Base-by-base conservation (phyloP, 805 yeast genomes). In the Ogataea sp. region DNA sequence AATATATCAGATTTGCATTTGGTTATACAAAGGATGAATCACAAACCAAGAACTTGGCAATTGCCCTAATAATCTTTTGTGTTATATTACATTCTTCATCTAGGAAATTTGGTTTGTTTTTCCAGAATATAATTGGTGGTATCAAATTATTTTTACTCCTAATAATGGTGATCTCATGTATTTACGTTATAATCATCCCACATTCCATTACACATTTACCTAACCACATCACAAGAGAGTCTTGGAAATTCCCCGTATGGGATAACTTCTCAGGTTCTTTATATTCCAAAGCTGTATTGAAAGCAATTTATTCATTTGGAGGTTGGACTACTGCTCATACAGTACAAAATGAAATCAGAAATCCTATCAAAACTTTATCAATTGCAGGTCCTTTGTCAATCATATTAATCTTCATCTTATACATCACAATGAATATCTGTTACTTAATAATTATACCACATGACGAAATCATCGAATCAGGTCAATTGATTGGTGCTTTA, bases 271-370 rank as follows among this genome's bases (percentile, higher is more conserved):
- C 75, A 7, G 52, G 53, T 2, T 45, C 56, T 2, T 20, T 61
- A 4, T 68, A 70, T 48, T 65, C 75, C 1, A 59, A 65, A 37
- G 70, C 74, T 0, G 59, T 70, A 18, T 60, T 71, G 27, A 68
- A 68, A 47, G 70, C 72, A 2, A 58, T 65, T 15, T 70, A 69
- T 52, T 67, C 75, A 1, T 64, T 63, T 39, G 61, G 66, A 2
- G 77, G 77, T 3, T 71, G 77, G 77, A 67, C 67, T 33, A 55
- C 70, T 2, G 68, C 69, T 13, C 75, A 70, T 46, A 66, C 70
- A 0, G 73, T 67, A 14, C 60, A 71, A 13, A 69, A 65, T 47
- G 76, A 71, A 41, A 66, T 71, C 32, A 64, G 58, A 41, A 66
- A 71, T 38, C 76, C 76, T 1, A 58, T 64, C 2, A 46, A 67